phyloP scores from a whole-genome alignment of 345 rosid species.

The Ceriops decandra region DNA sequence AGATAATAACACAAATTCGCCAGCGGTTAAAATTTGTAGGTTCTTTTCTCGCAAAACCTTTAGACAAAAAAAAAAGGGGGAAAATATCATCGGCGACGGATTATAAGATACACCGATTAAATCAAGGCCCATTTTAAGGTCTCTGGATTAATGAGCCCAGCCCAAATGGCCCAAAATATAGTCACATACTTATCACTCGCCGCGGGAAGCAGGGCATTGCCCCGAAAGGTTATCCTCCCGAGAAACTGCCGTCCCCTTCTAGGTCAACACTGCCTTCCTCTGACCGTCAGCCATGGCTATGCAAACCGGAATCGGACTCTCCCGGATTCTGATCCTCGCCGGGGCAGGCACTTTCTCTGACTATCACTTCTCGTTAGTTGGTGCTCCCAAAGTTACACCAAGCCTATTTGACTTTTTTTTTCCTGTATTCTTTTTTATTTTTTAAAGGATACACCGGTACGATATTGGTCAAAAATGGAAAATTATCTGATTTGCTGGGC shows the following conservation, averaged over 20 bases:
- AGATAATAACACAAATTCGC: too few relatives aligned
- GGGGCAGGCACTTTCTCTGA: slow-evolving; percentile 58
- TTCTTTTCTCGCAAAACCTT: too few relatives aligned
- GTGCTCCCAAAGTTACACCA: neutral
- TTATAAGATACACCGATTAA: too few relatives aligned
- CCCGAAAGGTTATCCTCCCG: too few relatives aligned
- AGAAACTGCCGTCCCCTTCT: neutral
- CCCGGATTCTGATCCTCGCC: slow-evolving; percentile 64
- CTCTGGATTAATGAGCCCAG: neutral
- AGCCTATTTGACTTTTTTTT: neutral
- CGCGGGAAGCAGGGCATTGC: neutral
- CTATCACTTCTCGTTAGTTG: neutral
- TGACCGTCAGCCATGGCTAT: slow-evolving; percentile 49
- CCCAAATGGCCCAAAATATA: neutral
- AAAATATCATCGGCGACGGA: too few relatives aligned
- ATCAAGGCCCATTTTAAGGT: too few relatives aligned
- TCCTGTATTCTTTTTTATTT: neutral
- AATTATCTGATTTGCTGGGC: slow-evolving; percentile 69
- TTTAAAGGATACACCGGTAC: slow-evolving; percentile 75
- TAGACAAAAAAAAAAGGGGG: too few relatives aligned
- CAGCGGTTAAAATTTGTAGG: too few relatives aligned
- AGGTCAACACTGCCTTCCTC: neutral
- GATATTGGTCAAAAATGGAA: slow-evolving; percentile 67
- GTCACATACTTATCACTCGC: neutral
- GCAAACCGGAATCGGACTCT: slow-evolving; percentile 71